Conservation (phyloP, 768 basidiomycete genomes). For the Vishniacozyma victoriae region DNA sequence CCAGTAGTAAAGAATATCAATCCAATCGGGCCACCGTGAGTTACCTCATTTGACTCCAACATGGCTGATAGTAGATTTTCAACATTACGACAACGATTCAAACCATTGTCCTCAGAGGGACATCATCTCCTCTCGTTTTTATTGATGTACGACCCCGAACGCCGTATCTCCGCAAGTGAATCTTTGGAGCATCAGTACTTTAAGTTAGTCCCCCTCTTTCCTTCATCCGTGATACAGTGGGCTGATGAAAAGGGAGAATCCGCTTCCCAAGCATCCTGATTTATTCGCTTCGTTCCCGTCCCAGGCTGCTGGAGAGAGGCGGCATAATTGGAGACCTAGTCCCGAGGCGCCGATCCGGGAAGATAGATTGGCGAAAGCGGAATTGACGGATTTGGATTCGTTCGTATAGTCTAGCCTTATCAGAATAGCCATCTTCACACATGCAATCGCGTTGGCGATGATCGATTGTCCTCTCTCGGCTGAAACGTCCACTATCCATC, state of each 20-base stretch:
- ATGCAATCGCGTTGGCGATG: no score
- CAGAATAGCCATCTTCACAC: no score
- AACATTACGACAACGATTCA: slow-evolving; percentile 72
- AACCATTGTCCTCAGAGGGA: slow-evolving; percentile 73
- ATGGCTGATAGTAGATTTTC: slow-evolving; percentile 46
- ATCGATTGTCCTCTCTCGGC: no score
- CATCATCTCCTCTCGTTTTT: slow-evolving; percentile 75
- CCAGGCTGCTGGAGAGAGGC: slow-evolving; percentile 90
- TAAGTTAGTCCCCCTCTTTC: slow-evolving; percentile 53
- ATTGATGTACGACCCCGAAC: slow-evolving; percentile 81
- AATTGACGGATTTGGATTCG: slow-evolving; percentile 25
- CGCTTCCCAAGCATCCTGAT: slow-evolving; percentile 91
- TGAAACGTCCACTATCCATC: no score
- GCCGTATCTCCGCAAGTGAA: slow-evolving; percentile 80
- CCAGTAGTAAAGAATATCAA: slow-evolving; percentile 75
- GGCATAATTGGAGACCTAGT: slow-evolving; percentile 28
- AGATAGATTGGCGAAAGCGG: slow-evolving; percentile 16
- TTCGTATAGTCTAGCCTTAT: no score
- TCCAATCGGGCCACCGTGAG: slow-evolving; percentile 44
- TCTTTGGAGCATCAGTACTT: slow-evolving; percentile 90
- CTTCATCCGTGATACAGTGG: not conserved
- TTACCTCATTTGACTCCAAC: slow-evolving; percentile 4
- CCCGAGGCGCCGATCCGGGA: slow-evolving; percentile 30
- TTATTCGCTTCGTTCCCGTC: slow-evolving; percentile 94
- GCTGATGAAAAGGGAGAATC: slow-evolving; percentile 66